Evolutionary conservation across 495 filamentous ascomycete genomes (phyloP).

Genomic region (Amphirosellinia nigrospora): DNA sequence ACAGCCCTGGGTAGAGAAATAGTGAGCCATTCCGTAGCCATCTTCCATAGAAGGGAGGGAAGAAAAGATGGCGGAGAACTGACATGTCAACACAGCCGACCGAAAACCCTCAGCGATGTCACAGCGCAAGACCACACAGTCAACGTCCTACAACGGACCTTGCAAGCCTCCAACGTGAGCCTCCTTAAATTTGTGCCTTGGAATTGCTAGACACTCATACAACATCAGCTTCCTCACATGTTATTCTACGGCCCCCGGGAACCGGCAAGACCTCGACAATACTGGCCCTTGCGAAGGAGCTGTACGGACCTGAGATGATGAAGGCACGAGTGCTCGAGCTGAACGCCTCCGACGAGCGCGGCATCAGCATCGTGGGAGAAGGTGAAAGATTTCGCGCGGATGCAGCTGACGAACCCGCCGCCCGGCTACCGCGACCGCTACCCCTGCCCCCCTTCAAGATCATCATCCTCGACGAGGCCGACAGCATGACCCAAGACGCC

Average conservation of each 20-base stretch:
- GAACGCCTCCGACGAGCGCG: constrained; percentile 98
- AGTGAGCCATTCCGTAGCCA: constrained; percentile 68
- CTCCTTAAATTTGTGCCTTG: neutral
- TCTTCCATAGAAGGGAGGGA: too few species aligned
- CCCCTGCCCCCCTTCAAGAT: constrained; percentile 99
- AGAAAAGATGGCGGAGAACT: constrained; percentile 30
- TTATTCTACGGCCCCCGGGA: constrained; percentile 98
- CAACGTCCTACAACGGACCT: constrained; percentile 84
- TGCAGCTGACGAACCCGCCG: constrained; percentile 85
- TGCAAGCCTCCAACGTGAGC: constrained; percentile 89
- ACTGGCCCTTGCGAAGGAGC: constrained; percentile 91
- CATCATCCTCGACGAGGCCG: constrained; percentile 95
- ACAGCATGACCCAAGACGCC: constrained; percentile 98
- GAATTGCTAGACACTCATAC: constrained; percentile 2
- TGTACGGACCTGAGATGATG: constrained; percentile 94
- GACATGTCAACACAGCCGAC: constrained; percentile 66
- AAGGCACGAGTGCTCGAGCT: constrained; percentile 95
- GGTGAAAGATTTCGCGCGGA: constrained; percentile 96
- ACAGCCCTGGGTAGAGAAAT: constrained; percentile 99
- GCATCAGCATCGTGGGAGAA: constrained; percentile 98
- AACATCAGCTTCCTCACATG: constrained; percentile 89
- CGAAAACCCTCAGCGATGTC: constrained; percentile 91
- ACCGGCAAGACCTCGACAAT: constrained; percentile 99
- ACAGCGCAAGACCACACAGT: constrained; percentile 98
- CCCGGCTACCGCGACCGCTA: constrained; percentile 72